Percentiles rank a stretch among this genome's conserved stretches.
Evolutionary conservation across 2,329 filamentous ascomycete species (phyloP).

Genomic region (Cladorrhinum sp.): DNA sequence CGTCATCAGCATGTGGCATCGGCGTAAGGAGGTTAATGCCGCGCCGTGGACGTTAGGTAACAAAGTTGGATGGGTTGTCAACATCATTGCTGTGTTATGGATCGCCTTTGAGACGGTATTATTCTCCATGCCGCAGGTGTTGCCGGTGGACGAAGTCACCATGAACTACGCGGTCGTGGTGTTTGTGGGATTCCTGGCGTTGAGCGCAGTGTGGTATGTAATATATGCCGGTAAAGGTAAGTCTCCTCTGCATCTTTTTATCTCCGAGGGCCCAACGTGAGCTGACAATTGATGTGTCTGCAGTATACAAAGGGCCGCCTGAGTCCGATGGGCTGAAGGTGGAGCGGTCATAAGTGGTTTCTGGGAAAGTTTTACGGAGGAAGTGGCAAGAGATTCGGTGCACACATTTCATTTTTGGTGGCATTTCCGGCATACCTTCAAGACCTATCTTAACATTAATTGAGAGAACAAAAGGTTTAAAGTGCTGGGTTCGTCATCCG

Average conservation of each 20-base stretch:
- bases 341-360: not conserved
- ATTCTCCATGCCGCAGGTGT: constrained; percentile 51
- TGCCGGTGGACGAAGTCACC: constrained; percentile 44
- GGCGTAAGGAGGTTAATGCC: constrained; percentile 44
- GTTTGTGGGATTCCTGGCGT: constrained; percentile 48
- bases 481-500: no score
- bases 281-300: constrained; percentile 1
- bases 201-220: constrained; percentile 49
- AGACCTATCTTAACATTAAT: not conserved
- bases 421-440: no score
- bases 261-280: not conserved
- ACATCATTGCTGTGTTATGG: constrained; percentile 47
- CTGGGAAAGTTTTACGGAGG: no score
- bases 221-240: constrained; percentile 50
- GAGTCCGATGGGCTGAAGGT: constrained; percentile 27
- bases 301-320: constrained; percentile 30
- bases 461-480: no score
- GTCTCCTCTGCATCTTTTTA: constrained; percentile 19
- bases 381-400: no score
- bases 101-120: constrained; percentile 51
- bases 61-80: constrained; percentile 42
- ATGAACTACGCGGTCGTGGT: constrained; percentile 61
- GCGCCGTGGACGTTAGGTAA: constrained; percentile 47
- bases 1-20: constrained; percentile 45
- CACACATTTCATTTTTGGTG: no score